These are phyloP conservation scores for Salvia hispanica DNA, from an alignment of 257 asterid genomes.

Conservation along the genomic window DNA sequence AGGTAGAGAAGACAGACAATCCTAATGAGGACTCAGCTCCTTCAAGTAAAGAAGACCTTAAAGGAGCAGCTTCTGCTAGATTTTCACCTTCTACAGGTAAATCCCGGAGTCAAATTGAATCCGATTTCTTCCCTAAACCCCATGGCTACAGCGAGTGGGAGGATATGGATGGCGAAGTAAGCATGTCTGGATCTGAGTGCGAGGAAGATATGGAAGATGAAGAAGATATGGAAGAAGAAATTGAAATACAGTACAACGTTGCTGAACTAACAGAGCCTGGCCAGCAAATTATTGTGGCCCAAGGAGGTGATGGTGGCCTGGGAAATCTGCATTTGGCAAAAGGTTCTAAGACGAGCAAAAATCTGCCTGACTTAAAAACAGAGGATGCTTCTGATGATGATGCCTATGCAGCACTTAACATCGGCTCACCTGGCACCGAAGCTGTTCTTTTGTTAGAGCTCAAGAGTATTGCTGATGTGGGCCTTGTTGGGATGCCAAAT, in stretches of 20 bases:
- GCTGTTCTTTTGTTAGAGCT: slow-evolving; percentile 71
- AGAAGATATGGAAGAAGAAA: slow-evolving; percentile 44
- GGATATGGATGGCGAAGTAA: slow-evolving; percentile 38
- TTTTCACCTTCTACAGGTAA: slow-evolving; percentile 35
- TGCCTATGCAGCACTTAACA: slow-evolving; percentile 29
- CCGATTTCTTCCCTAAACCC: slow-evolving; percentile 31
- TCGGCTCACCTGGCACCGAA: slow-evolving; percentile 74
- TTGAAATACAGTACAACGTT: slow-evolving; percentile 56
- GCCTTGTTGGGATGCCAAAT: slow-evolving; percentile 95
- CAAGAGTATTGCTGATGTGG: slow-evolving; percentile 92
- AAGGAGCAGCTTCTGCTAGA: slow-evolving; percentile 32
- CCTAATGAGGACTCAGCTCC: slow-evolving; percentile 24
- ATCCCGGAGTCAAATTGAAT: slow-evolving; percentile 30
- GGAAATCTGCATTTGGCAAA: slow-evolving; percentile 58
- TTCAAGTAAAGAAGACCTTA: slow-evolving; percentile 24
- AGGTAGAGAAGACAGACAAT: slow-evolving; percentile 26
- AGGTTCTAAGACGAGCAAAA: slow-evolving; percentile 32
- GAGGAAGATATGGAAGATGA: slow-evolving; percentile 51
- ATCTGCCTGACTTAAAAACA: slow-evolving; percentile 29
- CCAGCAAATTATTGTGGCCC: slow-evolving; percentile 68
- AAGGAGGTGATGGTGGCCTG: slow-evolving; percentile 87
- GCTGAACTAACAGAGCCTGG: slow-evolving; percentile 86
- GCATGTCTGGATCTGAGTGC: slow-evolving; percentile 38
- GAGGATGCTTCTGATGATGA: slow-evolving; percentile 49
- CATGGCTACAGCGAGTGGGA: slow-evolving; percentile 43